Percentiles rank a stretch among this genome's conserved stretches.
These are phyloP conservation scores for Ricinus communis DNA, from an alignment of 345 rosid genomes.

Conservation along the genomic window DNA sequence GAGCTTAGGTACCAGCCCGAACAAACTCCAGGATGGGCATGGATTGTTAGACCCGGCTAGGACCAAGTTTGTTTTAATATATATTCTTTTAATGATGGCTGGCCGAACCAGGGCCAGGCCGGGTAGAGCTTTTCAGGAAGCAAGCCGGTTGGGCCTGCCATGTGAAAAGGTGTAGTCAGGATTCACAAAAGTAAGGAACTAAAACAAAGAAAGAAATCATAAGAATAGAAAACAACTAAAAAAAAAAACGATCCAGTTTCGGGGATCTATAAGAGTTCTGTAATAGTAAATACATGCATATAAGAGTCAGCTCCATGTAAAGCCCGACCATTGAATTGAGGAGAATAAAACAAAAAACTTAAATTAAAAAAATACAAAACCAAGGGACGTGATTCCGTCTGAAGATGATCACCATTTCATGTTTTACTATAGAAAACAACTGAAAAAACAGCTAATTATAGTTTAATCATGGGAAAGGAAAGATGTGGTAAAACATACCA, in stretches of 20 bases:
- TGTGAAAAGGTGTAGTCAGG: too few relatives aligned
- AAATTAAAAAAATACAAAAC: not conserved
- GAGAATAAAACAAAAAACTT: constrained; percentile 2
- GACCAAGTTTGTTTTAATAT: too few relatives aligned
- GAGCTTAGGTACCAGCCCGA: too few relatives aligned
- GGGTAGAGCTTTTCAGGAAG: too few relatives aligned
- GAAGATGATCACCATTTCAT: not conserved
- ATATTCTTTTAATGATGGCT: too few relatives aligned
- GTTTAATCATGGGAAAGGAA: not conserved
- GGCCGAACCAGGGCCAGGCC: too few relatives aligned
- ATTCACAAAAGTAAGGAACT: too few relatives aligned
- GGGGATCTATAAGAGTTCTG: not conserved
- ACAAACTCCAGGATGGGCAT: too few relatives aligned
- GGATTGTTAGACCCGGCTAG: too few relatives aligned
- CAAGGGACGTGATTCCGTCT: not conserved
- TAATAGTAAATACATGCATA: not conserved
- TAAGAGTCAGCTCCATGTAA: not conserved
- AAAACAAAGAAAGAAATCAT: not conserved
- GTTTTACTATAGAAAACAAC: not conserved
- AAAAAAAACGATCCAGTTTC: not conserved
- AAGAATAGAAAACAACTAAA: not conserved
- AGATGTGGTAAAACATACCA: constrained; percentile 48
- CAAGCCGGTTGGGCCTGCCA: too few relatives aligned
- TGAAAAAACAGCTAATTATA: not conserved
- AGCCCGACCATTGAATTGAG: not conserved